Conservation (phyloP, 257 asterid genomes). For the Nicotiana attenuata region DNA sequence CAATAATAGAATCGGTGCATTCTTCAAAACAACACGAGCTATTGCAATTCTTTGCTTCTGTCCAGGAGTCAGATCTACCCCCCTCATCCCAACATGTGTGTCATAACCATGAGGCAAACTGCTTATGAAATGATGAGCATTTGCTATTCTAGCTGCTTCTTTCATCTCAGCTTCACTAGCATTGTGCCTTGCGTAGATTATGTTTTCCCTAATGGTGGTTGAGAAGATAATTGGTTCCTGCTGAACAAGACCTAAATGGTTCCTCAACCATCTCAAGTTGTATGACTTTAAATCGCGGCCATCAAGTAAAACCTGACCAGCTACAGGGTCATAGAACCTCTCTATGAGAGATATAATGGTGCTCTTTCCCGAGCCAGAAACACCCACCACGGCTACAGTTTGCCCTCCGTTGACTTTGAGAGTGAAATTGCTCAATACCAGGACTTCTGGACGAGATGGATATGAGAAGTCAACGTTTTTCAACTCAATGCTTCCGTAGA, state of each 20-base stretch:
- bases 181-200: conserved; percentile 95
- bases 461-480: conserved; percentile 87
- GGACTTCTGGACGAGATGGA: conserved; percentile 86
- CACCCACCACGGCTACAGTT: conserved; percentile 96
- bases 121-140: conserved; percentile 98
- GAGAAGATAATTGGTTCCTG: conserved; percentile 98
- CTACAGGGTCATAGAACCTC: conserved; percentile 88
- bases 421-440: conserved; percentile 96
- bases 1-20: conserved; percentile 86
- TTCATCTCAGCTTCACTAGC: conserved; percentile 99
- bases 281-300: conserved; percentile 89
- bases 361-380: conserved; percentile 98
- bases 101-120: conserved; percentile 99
- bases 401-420: conserved; percentile 97
- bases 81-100: conserved; percentile 99
- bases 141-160: conserved; percentile 98
- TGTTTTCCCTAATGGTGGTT: conserved; percentile 87
- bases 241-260: conserved; percentile 92
- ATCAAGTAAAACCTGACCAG: conserved; percentile 86
- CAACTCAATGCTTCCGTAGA: conserved; percentile 94
- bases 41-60: conserved; percentile 97
- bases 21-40: conserved; percentile 84
- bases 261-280: conserved; percentile 97
- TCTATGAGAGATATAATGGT: conserved; percentile 88
- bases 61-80: conserved; percentile 98